These are phyloP conservation scores for Linnemannia zychae DNA, from an alignment of 192 early-diverging fungal genomes.

Conservation along the genomic window DNA sequence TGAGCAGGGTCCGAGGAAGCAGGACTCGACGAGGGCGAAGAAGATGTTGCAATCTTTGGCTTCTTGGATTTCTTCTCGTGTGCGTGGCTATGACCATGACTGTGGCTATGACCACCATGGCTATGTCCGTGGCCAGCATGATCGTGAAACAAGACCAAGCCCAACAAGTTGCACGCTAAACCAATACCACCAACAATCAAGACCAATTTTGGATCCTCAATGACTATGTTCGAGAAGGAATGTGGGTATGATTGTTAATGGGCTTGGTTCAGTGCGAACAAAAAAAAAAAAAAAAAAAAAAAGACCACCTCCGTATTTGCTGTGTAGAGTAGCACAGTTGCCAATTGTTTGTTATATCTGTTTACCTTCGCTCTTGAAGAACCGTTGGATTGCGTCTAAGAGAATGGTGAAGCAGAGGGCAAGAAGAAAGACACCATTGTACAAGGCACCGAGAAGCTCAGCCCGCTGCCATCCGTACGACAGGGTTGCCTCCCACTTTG, in stretches of 20 bases:
- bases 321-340: slow-evolving; percentile 51
- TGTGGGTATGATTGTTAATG: background rate
- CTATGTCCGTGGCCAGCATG: slow-evolving; percentile 46
- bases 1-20: background rate
- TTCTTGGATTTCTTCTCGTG: slow-evolving; percentile 28
- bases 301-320: slow-evolving; percentile 50
- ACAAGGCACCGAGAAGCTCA: slow-evolving; percentile 92
- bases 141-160: slow-evolving; percentile 86
- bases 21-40: background rate
- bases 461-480: slow-evolving; percentile 94
- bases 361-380: slow-evolving; percentile 72
- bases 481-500: slow-evolving; percentile 70
- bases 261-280: background rate
- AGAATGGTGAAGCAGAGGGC: slow-evolving; percentile 93
- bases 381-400: slow-evolving; percentile 88
- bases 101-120: slow-evolving; percentile 56
- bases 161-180: slow-evolving; percentile 82
- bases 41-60: background rate
- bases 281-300: no score
- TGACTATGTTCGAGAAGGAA: slow-evolving; percentile 64
- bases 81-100: slow-evolving; percentile 62
- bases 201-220: slow-evolving; percentile 80
- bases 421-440: slow-evolving; percentile 92
- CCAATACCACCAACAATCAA: slow-evolving; percentile 85
- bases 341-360: background rate